Base-by-base conservation (phyloP, 2,329 filamentous ascomycete genomes). In the Aureobasidium sp. region DNA sequence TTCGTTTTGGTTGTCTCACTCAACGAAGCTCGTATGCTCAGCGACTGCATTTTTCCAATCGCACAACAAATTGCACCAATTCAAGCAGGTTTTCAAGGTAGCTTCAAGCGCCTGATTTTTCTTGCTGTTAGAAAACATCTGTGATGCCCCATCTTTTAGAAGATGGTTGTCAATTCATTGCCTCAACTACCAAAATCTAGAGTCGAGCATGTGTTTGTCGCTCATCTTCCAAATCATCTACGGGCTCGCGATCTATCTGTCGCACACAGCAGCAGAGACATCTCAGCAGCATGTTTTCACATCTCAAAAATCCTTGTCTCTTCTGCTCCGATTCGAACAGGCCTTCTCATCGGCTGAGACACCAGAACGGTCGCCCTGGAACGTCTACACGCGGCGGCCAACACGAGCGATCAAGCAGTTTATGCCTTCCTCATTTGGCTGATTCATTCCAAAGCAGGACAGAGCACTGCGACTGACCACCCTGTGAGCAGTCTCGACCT, bases 311-410 rank as follows among this genome's bases (percentile, higher is more conserved):
- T 55, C 37, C 20, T 22, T 42, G 37, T 29, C 29, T 27, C 14
- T 22, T 41, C 51, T 42, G 31, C 22, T 14, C 37, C 9, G 22
- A 17, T 55, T 31, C 37, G 22, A 42, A 17, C 51, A 55, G 9
- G 27, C 42, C 14, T 20, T 55, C 5, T 31, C n/a, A 1, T 42
- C 29, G 51, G 51, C 51, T 55, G 51, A 55, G 51, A 55, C 51
- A 42, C 36, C 11, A 29, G 51, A 55, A 55, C 51, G 51, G 51
- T 55, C 37, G 51, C 53, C 41, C 53, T 57, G 53, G 27, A 57
- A 57, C 53, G 55, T 58, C 22, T 29, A 31, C 42, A 58, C 41
- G 42, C 39, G 20, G 36, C 41, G 14, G 20, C 42, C 20, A 56
- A 22, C 25, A 56, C 52, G 39, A 57, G n/a, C 25, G 17, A 37